A percentile compares a stretch with the other conserved stretches of the same genome.
phyloP scores from a whole-genome alignment of 768 basidiomycete genomes.

The Tephrocybe sp. region DNA sequence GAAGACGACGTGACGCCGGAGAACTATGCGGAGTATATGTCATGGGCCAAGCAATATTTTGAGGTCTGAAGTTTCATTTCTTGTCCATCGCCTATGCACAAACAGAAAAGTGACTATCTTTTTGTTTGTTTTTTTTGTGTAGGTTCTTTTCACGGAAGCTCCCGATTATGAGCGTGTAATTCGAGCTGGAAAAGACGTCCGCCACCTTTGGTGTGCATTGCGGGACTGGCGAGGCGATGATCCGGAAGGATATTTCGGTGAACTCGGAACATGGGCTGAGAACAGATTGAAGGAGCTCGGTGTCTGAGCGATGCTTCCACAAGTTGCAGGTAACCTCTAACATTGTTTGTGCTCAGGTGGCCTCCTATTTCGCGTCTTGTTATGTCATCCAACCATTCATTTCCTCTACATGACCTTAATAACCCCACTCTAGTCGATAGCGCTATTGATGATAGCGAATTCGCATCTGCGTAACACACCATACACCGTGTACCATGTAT shows the following conservation, averaged over 20 bases:
- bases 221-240: neutral
- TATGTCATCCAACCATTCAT: too few relatives aligned
- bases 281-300: neutral
- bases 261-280: neutral
- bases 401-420: too few relatives aligned
- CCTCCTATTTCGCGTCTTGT: too few relatives aligned
- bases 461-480: too few relatives aligned
- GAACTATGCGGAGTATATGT: neutral
- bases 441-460: too few relatives aligned
- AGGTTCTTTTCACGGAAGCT: neutral
- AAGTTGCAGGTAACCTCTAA: too few relatives aligned
- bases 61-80: too few relatives aligned
- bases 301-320: neutral
- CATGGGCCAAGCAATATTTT: neutral
- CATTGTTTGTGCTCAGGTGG: too few relatives aligned
- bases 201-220: neutral
- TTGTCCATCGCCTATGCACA: neutral
- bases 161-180: neutral
- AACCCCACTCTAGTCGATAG: too few relatives aligned
- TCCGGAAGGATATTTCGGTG: neutral
- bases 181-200: neutral
- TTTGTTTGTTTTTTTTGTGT: neutral
- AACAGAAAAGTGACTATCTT: neutral
- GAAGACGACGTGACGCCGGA: neutral
- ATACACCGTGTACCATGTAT: too few relatives aligned